Conservation (phyloP, 208 protist genomes). For the Wallacemonas sp. region DNA sequence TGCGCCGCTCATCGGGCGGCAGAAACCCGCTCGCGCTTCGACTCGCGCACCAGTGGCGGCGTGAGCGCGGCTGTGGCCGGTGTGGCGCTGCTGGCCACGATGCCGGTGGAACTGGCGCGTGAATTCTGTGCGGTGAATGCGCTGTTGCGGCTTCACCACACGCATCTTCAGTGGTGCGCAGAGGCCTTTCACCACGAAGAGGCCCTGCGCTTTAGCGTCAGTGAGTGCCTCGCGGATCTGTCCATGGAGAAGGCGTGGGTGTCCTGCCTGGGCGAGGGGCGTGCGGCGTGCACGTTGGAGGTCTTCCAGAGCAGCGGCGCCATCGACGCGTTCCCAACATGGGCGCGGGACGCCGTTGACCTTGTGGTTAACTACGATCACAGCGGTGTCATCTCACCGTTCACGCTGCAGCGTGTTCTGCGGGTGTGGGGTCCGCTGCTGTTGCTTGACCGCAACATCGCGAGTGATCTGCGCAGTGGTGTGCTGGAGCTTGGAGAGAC, state of each 20-base stretch:
- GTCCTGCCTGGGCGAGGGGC: conserved; percentile 45
- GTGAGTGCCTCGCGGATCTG: conserved; percentile 46
- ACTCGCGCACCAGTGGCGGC: not conserved
- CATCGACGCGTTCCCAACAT: conserved; percentile 52
- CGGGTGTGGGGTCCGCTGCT: conserved; percentile 82
- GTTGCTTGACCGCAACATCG: conserved; percentile 71
- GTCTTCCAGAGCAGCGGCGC: conserved; percentile 34
- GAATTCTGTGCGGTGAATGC: conserved; percentile 36
- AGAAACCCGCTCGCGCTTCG: conserved; percentile 8
- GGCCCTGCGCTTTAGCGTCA: conserved; percentile 37
- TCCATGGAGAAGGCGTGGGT: conserved; percentile 56
- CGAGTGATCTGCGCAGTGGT: conserved; percentile 48
- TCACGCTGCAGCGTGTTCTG: conserved; percentile 69
- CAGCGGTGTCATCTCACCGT: conserved; percentile 80
- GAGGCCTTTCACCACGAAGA: conserved; percentile 17
- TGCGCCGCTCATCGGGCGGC: conserved; percentile 13
- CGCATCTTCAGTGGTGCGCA: conserved; percentile 72
- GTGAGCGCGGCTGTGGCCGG: not conserved
- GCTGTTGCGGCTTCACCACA: conserved; percentile 45
- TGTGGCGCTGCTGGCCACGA: conserved; percentile 5
- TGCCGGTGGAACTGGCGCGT: conserved; percentile 21
- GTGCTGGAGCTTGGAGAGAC: conserved; percentile 53
- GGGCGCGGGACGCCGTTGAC: conserved; percentile 46
- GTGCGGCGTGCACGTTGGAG: conserved; percentile 52
- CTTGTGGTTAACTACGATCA: conserved; percentile 61